Base-by-base conservation (phyloP, 352 stramenopile species). In the Salisapilia sapeloensis region DNA sequence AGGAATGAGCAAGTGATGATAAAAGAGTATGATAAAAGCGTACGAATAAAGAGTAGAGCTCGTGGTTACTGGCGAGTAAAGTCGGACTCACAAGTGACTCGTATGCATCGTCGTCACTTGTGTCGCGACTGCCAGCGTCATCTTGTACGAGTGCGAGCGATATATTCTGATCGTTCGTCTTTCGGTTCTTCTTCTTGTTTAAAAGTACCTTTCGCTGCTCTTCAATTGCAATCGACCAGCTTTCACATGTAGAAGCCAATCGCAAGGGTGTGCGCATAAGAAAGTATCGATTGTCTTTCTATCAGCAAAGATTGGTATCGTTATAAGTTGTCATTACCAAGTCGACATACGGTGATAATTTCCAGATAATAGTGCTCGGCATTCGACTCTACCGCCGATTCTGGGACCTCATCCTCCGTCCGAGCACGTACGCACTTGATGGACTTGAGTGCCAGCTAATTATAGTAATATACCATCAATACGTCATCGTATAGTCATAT, bases 181-280 rank as follows among this genome's bases (percentile, higher is more conserved):
- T 56, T 56, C 76, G 59, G 33, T 69, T 56, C 7, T 39, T 39
- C 29, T 60, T 56, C 36, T 75, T 57, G 7, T 52, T 56, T 6
- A 52, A 54, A 19, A 81, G 32, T 19, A 67, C 60, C 38, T 87
- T 82, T 48, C 72, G 69, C 48, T 87, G 72, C 44, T 84, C 63
- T 35, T 84, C 67, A 38, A 87, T 79, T 19, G 64, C 65, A 32
- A 82, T 81, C 6, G 70, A 82, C 72, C 72, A 87, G 54, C 64
- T 82, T 43, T 84, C 67, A 31, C 69, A 83, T 32, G 72, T 81
- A 32, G 66, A 81, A n/a, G 65, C 63, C 40, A 83, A 62, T 6
- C 46, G 53, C 39, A 80, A 50, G 0, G 60, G 42, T 21, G 62
- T 56, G 29, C 72, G 67, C 72, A 87, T 87, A 21, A 87, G 50